phyloP scores from a whole-genome alignment of 192 early-diverging fungal genomes.

The Podila epigama region DNA sequence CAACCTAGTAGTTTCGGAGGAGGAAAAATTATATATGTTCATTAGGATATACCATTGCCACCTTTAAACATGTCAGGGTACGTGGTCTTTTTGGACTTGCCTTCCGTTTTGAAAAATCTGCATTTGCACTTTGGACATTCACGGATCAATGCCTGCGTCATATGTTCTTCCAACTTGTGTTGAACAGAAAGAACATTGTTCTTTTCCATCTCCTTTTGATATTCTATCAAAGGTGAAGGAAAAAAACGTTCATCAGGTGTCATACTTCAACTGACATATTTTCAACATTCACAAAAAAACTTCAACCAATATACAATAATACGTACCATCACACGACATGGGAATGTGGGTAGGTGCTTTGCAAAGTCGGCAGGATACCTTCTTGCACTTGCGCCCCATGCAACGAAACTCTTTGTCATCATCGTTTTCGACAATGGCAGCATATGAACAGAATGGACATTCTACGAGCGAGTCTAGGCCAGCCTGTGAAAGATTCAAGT shows the following conservation, averaged over 20 bases:
- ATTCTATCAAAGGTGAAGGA: conserved; percentile 10
- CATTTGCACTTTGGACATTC: conserved; percentile 60
- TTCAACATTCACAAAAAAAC: no score
- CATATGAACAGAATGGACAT: conserved; percentile 58
- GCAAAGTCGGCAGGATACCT: conserved; percentile 59
- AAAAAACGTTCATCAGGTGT: no score
- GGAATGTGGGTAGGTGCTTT: conserved; percentile 60
- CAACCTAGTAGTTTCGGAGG: conserved; percentile 27
- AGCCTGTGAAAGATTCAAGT: conserved; percentile 29
- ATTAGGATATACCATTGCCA: background rate
- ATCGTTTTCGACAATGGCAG: conserved; percentile 47
- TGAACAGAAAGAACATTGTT: conserved; percentile 47
- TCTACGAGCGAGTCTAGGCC: conserved; percentile 47
- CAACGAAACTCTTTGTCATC: conserved; percentile 63
- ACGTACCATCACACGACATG: conserved; percentile 57
- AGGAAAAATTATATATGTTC: background rate
- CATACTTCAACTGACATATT: no score
- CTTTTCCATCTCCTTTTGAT: conserved; percentile 49
- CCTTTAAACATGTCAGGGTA: conserved; percentile 4
- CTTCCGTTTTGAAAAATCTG: conserved; percentile 53
- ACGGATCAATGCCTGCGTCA: conserved; percentile 63
- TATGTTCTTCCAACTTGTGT: conserved; percentile 62
- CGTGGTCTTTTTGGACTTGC: background rate
- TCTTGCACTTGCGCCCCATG: conserved; percentile 47
- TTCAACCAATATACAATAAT: no score